Evolutionary conservation across 2,329 filamentous ascomycete genomes (phyloP), one percentile per base, ranked within the genome.

Genomic region (Aspergillus nomiae): DNA sequence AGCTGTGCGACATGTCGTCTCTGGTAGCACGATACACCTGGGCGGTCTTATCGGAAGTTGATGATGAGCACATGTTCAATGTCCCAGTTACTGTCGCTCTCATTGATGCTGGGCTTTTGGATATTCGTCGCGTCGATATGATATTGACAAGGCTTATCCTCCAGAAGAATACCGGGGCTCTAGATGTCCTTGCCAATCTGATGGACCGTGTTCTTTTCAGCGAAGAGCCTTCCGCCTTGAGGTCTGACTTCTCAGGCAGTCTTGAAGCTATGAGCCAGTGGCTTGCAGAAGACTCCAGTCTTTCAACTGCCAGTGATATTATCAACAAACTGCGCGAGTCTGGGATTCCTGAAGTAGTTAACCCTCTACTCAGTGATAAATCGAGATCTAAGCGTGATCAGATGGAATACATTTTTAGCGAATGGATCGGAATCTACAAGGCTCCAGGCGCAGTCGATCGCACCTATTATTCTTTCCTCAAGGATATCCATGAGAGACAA

Each of bases 331-430:
- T 91, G 57, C 85, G 76, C 41, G 82, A 87, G 67, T 82, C 82
- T 58, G 82, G 84, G 16, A 80, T 86, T 46, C 81, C 81, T 6
- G 76, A 92, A 81, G 79, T 85, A 80, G 75, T 81, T 57, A 82
- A 84, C 67, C 77, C 84, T 60, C 77, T 84, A 58, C 79, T 83
- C 34, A 87, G 85, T 26, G 86, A 89, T 61, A 84, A 87, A 56
- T 78, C 82, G 19, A 76, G 81, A 45, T 83, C 86, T 36, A 89
- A 89, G 69, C 87, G 89, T 65, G 92, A 96, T 65, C 92, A 97
- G 76, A 88, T 96, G 79, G 92, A 96, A 70, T 98, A 99, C 74
- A 86, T 97, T 24, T 97, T 99, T 72, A 93, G 94, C 50, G 95
- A 99, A 80, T 99, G 95, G 95, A 87, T 94, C 32, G 89, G 90